A percentile compares a stretch with the other conserved stretches of the same genome.
These are phyloP conservation scores for Mycena chlorophos DNA, from an alignment of 768 basidiomycete species.

Conservation along the genomic window DNA sequence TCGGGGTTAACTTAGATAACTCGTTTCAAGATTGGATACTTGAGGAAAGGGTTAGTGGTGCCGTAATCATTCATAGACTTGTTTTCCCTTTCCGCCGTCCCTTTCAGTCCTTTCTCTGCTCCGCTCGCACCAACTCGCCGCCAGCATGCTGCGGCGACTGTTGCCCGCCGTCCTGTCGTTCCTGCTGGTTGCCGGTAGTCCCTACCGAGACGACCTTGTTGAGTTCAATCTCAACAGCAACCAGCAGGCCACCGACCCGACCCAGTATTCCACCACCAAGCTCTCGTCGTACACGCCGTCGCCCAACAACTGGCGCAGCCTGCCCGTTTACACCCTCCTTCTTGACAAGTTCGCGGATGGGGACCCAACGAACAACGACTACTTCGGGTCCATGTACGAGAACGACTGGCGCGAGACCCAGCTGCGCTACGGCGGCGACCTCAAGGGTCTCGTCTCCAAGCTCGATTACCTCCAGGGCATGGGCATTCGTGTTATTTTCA, in stretches of 20 bases:
- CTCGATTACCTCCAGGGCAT: constrained; percentile 90
- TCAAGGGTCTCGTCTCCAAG: constrained; percentile 69
- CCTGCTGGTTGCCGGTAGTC: constrained; percentile 52
- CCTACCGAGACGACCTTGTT: constrained; percentile 64
- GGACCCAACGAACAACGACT: constrained; percentile 90
- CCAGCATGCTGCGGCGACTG: constrained; percentile 44
- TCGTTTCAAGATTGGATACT: too few relatives aligned
- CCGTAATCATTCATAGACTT: background rate
- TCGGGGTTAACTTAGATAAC: too few relatives aligned
- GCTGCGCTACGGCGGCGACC: constrained; percentile 86
- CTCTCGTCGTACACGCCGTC: constrained; percentile 70
- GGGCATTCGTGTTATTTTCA: constrained; percentile 83
- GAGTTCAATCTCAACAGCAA: constrained; percentile 82
- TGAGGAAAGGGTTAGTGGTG: constrained; percentile 4
- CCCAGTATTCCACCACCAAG: constrained; percentile 65
- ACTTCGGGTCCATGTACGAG: constrained; percentile 76
- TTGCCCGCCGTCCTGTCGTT: constrained; percentile 41
- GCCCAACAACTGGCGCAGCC: constrained; percentile 80
- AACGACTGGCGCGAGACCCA: constrained; percentile 87
- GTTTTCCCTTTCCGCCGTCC: constrained; percentile 17
- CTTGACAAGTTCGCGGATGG: constrained; percentile 95
- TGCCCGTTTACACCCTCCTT: constrained; percentile 80
- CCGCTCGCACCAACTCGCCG: constrained; percentile 19
- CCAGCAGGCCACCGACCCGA: constrained; percentile 62
- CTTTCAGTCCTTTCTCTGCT: constrained; percentile 24